These are phyloP conservation scores for Grosmannia clavigera DNA, from an alignment of 2,329 filamentous ascomycete genomes.

Conservation along the genomic window DNA sequence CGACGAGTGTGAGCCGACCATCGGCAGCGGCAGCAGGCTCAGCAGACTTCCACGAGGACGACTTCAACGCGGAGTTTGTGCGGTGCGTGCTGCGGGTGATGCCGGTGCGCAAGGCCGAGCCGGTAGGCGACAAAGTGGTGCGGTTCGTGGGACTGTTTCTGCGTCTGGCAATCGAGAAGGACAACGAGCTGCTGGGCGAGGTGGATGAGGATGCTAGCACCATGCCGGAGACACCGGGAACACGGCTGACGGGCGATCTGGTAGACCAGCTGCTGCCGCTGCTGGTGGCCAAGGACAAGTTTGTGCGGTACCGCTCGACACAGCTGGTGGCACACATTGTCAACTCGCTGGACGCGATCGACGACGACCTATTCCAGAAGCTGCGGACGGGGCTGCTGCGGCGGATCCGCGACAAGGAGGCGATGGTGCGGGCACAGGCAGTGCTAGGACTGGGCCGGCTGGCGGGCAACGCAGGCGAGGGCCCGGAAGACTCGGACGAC, in stretches of 20 bases:
- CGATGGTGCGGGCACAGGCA: conserved; percentile 82
- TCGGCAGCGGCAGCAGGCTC: conserved; percentile 26
- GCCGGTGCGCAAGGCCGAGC: conserved; percentile 83
- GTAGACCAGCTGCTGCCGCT: conserved; percentile 63
- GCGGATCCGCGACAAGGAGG: conserved; percentile 85
- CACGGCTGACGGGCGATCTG: conserved; percentile 62
- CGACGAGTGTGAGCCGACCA: conserved; percentile 31
- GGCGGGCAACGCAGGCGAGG: conserved; percentile 64
- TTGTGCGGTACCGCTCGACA: conserved; percentile 76
- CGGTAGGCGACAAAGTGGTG: conserved; percentile 72
- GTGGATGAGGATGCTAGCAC: conserved; percentile 56
- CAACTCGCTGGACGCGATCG: conserved; percentile 83
- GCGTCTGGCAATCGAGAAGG: conserved; percentile 56
- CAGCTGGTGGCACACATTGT: conserved; percentile 86
- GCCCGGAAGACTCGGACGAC: conserved; percentile 55
- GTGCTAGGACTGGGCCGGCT: conserved; percentile 80
- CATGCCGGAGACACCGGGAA: conserved; percentile 73
- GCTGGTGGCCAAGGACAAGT: conserved; percentile 82
- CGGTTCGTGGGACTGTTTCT: conserved; percentile 83
- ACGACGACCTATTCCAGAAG: conserved; percentile 80
- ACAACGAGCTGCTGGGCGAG: conserved; percentile 54
- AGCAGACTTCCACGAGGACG: conserved; percentile 65
- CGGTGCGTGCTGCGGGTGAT: conserved; percentile 73
- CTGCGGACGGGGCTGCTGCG: conserved; percentile 69
- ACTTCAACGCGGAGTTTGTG: conserved; percentile 78